Evolutionary conservation across 129 eudicot species (phyloP), one percentile per base, ranked within the genome.

Genomic region (Flaveria ramosissima): DNA sequence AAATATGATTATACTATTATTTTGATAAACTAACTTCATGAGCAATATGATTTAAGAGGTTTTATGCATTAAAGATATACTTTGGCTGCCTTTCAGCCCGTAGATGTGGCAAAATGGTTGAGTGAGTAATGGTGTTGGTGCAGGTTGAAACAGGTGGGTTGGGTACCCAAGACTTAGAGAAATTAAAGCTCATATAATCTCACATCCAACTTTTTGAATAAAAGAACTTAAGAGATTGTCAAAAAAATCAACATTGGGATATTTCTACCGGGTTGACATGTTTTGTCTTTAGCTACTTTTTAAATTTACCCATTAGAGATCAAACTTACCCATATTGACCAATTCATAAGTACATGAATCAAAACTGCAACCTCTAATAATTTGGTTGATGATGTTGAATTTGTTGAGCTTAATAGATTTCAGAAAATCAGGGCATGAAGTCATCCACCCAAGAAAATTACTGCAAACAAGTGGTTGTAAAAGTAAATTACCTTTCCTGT

Each of bases 401-500:
- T 51, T n/a, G 2, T n/a, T 52, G 59, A 23, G 59, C 59, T 16
- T 4, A 52, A 52, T 6, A 52, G 17, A 52, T 6, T 52, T 52
- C n/a, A 50, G 55, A 19, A 14, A 50, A 50, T 50, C 17, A 14
- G 55, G 55, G 16, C 55, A 50, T 50, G 55, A 15, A n/a, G 23
- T 52, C 21, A n/a, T 52, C 21, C 23, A 52, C 66, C 70, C 21
- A 55, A 17, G 11, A 20, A 62, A 30, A 47, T 21, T 13, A 42
- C 39, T 36, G 14, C 32, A 39, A 12, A 51, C 53, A 15, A 47
- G 36, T 24, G 21, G 47, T 19, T 39, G n/a, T 39, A 12, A 52
- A 52, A 39, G 70, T 59, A 79, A 85, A 85, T 83, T 62, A 92
- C 98, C 71, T 94, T 89, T 84, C 90, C 93, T 3, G 96, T 91